phyloP scores from a whole-genome alignment of 768 basidiomycete species.

The Leucocoprinus leucothites region DNA sequence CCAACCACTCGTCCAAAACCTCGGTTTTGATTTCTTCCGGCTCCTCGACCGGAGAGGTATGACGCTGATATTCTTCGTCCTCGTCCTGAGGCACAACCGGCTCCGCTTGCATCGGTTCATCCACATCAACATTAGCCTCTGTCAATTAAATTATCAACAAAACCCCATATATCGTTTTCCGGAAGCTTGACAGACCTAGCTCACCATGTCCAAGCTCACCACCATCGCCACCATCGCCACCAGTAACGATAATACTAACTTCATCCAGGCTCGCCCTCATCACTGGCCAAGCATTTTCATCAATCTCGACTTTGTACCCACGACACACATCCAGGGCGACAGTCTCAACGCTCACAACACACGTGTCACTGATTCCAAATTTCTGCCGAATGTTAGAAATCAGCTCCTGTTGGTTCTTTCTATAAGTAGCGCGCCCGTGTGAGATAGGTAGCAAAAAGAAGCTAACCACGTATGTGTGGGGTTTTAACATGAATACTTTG shows the following conservation, averaged over 20 bases:
- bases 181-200: not conserved
- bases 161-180: not conserved
- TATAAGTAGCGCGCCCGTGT: not conserved
- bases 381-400: slow-evolving; percentile 13
- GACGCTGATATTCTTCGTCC: too few species aligned
- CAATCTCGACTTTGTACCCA: slow-evolving; percentile 25
- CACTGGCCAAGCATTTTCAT: slow-evolving; percentile 26
- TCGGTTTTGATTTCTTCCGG: not conserved
- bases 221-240: not conserved
- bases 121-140: not conserved
- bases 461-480: slow-evolving; percentile 1
- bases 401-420: slow-evolving; percentile 20
- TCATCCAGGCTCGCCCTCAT: slow-evolving; percentile 26
- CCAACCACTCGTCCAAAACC: not conserved
- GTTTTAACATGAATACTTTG: slow-evolving; percentile 6
- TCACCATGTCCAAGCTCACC: not conserved
- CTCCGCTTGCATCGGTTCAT: too few species aligned
- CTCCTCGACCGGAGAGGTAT: not conserved
- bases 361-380: slow-evolving; percentile 16
- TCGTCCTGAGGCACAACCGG: too few species aligned
- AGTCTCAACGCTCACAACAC: slow-evolving; percentile 19
- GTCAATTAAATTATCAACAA: not conserved
- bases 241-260: slow-evolving; percentile 18
- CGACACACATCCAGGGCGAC: slow-evolving; percentile 27
- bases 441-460: not conserved